Conservation (phyloP, 164 flowering plant genomes). For the Berberis thunbergii region DNA sequence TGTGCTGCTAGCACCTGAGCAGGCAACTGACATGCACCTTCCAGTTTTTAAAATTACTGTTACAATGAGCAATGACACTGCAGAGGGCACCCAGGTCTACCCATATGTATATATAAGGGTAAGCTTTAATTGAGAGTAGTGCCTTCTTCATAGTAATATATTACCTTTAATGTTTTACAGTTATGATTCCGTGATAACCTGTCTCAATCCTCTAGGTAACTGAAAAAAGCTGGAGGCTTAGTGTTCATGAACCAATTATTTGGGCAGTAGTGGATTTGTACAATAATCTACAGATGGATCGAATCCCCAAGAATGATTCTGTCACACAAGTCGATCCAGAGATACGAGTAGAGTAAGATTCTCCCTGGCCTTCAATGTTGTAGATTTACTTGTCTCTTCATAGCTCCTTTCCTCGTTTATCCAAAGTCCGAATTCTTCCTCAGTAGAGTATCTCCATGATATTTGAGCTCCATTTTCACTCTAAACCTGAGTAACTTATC, state of each 20-base stretch:
- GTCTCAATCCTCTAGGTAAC: slow-evolving; percentile 47
- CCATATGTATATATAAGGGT: slow-evolving; percentile 89
- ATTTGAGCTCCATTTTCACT: too few relatives aligned
- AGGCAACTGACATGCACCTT: slow-evolving; percentile 41
- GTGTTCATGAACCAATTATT: slow-evolving; percentile 90
- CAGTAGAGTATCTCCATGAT: too few relatives aligned
- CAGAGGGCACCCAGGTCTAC: slow-evolving; percentile 70
- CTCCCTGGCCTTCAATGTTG: slow-evolving; percentile 2
- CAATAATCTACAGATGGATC: slow-evolving; percentile 65
- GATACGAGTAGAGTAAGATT: slow-evolving; percentile 76
- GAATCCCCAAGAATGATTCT: slow-evolving; percentile 51
- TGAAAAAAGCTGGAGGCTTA: slow-evolving; percentile 75
- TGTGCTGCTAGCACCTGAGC: slow-evolving; percentile 83
- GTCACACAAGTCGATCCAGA: slow-evolving; percentile 90
- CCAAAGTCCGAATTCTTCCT: too few relatives aligned
- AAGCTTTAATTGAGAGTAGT: slow-evolving; percentile 11
- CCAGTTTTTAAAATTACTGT: slow-evolving; percentile 89
- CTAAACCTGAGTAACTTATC: too few relatives aligned
- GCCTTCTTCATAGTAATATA: neutral
- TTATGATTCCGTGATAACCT: slow-evolving; percentile 4
- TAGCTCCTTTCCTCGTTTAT: too few relatives aligned
- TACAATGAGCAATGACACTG: slow-evolving; percentile 54
- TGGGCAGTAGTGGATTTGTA: slow-evolving; percentile 82
- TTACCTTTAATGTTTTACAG: too few relatives aligned
- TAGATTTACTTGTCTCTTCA: neutral